A percentile compares a stretch with the other conserved stretches of the same genome.
These are phyloP conservation scores for Podospora pseudoanserina DNA, from an alignment of 495 filamentous ascomycete species.

Conservation along the genomic window DNA sequence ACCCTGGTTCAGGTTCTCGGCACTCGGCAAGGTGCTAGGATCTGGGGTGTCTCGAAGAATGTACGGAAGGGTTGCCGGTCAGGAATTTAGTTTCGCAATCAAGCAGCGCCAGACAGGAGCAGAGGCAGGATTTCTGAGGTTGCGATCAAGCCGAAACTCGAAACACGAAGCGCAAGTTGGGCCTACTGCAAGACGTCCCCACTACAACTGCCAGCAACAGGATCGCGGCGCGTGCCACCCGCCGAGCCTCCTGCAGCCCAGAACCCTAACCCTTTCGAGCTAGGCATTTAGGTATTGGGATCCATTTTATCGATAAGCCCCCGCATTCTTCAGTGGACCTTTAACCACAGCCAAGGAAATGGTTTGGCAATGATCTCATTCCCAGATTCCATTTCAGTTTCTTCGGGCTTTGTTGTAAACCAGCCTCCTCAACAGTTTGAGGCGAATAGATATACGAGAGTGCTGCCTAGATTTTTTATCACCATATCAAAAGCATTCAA, in stretches of 20 bases:
- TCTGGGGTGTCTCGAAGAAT: not conserved
- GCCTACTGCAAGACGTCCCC: not conserved
- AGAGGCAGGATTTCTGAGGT: not conserved
- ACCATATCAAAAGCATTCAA: not conserved
- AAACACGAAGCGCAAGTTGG: not conserved
- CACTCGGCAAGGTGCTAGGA: not conserved
- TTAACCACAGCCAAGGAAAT: not conserved
- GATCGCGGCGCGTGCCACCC: not conserved
- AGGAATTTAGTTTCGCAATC: not conserved
- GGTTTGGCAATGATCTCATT: not conserved
- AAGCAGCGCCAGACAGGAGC: not conserved
- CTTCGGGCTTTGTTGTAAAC: not conserved
- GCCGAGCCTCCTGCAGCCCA: not conserved
- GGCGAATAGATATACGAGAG: not conserved
- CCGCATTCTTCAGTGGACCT: not conserved
- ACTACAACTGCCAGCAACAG: not conserved
- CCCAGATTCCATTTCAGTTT: not conserved
- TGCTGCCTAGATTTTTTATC: no score
- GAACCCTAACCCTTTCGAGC: not conserved
- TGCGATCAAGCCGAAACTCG: not conserved
- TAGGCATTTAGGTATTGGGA: not conserved
- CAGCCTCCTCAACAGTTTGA: not conserved
- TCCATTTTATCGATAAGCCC: not conserved
- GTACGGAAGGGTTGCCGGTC: not conserved
- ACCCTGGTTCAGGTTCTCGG: conserved; percentile 14